Evolutionary conservation across 768 basidiomycete species (phyloP), one percentile per base, ranked within the genome.

Genomic region (Tricholoma terreum): DNA sequence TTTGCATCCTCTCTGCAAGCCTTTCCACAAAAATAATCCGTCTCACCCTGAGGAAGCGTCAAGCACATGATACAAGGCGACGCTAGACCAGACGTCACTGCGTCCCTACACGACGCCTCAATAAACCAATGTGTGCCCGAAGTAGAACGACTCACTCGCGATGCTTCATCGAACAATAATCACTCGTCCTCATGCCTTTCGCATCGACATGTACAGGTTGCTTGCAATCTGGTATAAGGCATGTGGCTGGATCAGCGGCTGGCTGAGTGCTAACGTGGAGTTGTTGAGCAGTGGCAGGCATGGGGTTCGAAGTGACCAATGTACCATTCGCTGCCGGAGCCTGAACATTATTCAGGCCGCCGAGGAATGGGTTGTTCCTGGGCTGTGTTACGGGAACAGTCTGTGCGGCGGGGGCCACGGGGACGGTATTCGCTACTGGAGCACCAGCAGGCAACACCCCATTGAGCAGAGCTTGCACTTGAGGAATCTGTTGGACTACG

Each of bases 21-120:
- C 56, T 75, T 70, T 15, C 81, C 76, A 62, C 86, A 87, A 66
- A 87, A 87, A 66, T 86, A 85, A 71, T 87, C 84, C 4, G 66
- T 72, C 36, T 76, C 76, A 56, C 80, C 79, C 66, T 87, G 85
- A 19, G 86, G 86, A 58, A 80, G 72, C 40, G 71, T 74, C 63
- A 84, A 69, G 63, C 86, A 88, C 83, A 87, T 82, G 63, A 88
- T 85, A 60, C 86, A 87, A 9, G 81, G 77, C 12, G 74, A 65
- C 33, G 72, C 80, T 33, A 85, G 61, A 27, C 84, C 82, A 15
- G 76, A 69, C 14, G 66, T 69, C 11, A 86, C 84, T 0, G 84
- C 84, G 63, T 87, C 83, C 69, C 86, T 87, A 58, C 19, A 48
- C 55, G 56, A 64, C 54, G 58, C 21, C 33, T 54, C 58, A 33